phyloP scores from a whole-genome alignment of 371 early-diverging fungal genomes.

The Mortierella polycephala region DNA sequence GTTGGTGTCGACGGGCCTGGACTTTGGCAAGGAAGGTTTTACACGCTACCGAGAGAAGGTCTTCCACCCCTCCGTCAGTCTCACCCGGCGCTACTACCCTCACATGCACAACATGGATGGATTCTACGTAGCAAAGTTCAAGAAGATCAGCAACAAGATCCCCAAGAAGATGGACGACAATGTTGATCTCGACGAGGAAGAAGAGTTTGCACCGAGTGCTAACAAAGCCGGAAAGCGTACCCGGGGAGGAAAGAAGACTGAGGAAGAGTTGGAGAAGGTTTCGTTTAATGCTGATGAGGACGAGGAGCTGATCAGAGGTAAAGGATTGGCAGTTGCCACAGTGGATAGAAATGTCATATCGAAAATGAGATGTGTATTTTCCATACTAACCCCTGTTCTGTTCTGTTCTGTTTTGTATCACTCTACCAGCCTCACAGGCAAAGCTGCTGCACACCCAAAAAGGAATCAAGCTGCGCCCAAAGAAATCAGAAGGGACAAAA shows the following conservation, averaged over 20 bases:
- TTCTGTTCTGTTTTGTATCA: neutral
- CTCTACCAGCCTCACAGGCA: constrained; percentile 34
- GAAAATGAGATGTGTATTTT: neutral
- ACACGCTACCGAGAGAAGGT: constrained; percentile 86
- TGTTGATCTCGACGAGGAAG: constrained; percentile 45
- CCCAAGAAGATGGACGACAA: constrained; percentile 51
- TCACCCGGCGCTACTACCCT: constrained; percentile 96
- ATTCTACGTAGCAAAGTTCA: constrained; percentile 98
- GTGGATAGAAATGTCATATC: neutral
- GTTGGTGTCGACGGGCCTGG: constrained; percentile 89
- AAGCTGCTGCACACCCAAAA: constrained; percentile 50
- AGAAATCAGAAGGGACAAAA: constrained; percentile 26
- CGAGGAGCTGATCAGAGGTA: constrained; percentile 69
- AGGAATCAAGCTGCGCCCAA: constrained; percentile 54
- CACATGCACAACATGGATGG: constrained; percentile 99
- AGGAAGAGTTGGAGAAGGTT: constrained; percentile 54
- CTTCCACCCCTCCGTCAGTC: constrained; percentile 88
- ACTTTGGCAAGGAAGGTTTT: constrained; percentile 95
- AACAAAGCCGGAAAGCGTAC: constrained; percentile 45
- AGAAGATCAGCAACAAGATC: constrained; percentile 84
- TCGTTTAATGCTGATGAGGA: constrained; percentile 80
- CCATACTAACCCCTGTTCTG: neutral
- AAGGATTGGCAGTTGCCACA: neutral
- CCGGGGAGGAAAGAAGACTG: constrained; percentile 51
- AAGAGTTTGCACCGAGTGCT: constrained; percentile 37